phyloP scores from a whole-genome alignment of 768 basidiomycete species.

The Polyporus arcularius region DNA sequence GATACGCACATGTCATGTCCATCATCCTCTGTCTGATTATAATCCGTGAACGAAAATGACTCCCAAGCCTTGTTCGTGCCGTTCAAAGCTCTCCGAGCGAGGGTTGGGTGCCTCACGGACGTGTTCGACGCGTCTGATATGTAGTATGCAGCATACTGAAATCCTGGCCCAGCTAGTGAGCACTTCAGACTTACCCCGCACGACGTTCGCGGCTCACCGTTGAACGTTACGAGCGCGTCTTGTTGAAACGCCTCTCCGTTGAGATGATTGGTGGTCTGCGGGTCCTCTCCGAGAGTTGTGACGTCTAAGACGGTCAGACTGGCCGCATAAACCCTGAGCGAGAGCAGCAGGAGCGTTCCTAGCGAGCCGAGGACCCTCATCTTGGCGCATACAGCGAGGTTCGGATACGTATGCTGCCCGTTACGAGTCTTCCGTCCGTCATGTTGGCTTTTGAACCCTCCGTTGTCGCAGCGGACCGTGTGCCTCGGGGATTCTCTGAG shows the following conservation, averaged over 20 bases:
- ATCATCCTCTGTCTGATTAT: constrained; percentile 39
- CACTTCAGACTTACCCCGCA: no score
- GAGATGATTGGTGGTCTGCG: constrained; percentile 36
- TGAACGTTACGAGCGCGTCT: constrained; percentile 35
- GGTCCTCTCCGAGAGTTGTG: constrained; percentile 33
- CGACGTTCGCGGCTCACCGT: constrained; percentile 22
- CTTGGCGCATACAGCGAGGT: not conserved
- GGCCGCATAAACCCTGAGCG: not conserved
- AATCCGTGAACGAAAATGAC: constrained; percentile 34
- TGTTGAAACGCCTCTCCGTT: constrained; percentile 42
- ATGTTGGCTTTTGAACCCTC: not conserved
- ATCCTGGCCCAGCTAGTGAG: constrained; percentile 19
- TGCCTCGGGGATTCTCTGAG: not conserved
- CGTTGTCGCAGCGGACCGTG: not conserved
- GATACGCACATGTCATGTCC: constrained; percentile 35
- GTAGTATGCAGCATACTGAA: constrained; percentile 39
- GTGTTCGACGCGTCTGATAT: constrained; percentile 26
- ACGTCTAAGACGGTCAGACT: constrained; percentile 18
- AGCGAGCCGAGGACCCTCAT: not conserved
- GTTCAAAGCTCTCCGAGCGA: constrained; percentile 29
- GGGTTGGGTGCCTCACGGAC: constrained; percentile 31
- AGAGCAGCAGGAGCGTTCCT: not conserved
- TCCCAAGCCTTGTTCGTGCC: constrained; percentile 25
- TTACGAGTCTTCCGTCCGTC: not conserved
- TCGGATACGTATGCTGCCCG: not conserved